Evolutionary conservation across 441 rosid genomes (phyloP), one percentile per base, ranked within the genome.

Genomic region (Gossypium trilobum): DNA sequence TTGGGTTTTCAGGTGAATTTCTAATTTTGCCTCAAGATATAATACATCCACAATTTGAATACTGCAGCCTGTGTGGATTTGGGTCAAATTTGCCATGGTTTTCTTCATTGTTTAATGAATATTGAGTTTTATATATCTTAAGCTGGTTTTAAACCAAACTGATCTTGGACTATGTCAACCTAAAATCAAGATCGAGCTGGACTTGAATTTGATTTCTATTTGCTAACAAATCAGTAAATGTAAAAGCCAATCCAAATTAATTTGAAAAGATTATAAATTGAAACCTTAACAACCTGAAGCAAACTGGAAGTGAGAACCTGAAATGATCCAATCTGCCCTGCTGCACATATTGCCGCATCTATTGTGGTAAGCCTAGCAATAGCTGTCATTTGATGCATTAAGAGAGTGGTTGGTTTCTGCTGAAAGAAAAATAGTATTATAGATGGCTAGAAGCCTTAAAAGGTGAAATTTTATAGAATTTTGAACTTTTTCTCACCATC

Each of bases 21-120:
- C 58, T 48, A 67, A 42, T 48, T 67, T 66, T 70, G 7, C 52
- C 60, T 67, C 42, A 14, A 22, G 42, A 36, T 36, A 5, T 48
- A 66, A 42, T 48, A 67, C 71, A 67, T 67, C 42, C 42, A 25
- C n/a, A 27, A 25, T 67, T 66, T 67, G 58, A 50, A 50, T 67
- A 33, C n/a, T 25, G 57, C 14, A 27, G 9, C 57, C 25, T 50
- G 13, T 25, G 22, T 25, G 36, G 23, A 27, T 50, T 50, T 68
- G 71, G 25, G 71, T 68, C 25, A 68, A 68, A 50, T 68, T 14
- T 46, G 56, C 39, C 39, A 3, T 6, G 46, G 7, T 36, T 65
- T 65, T 65, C 17, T 7, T 25, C 39, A 23, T n/a, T 66, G 20
- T 23, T 66, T 66, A 46, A 44, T n/a, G 55, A 23, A 50, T 14